phyloP scores from a whole-genome alignment of 1,284 basidiomycete species.

The Marasmius sp. region DNA sequence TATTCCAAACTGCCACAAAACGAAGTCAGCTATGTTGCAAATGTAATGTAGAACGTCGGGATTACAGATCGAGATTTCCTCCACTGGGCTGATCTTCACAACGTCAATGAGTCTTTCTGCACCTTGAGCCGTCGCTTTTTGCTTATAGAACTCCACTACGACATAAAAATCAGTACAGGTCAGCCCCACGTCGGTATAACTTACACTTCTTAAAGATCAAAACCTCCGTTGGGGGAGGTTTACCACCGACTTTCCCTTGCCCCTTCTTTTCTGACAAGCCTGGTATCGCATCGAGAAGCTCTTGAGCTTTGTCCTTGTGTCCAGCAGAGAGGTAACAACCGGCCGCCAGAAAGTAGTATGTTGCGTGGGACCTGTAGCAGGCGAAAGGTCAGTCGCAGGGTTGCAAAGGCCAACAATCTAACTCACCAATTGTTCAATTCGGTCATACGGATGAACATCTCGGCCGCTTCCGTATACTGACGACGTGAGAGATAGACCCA shows the following conservation, averaged over 20 bases:
- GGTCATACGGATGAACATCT: slow-evolving; percentile 62
- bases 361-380: slow-evolving; percentile 65
- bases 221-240: slow-evolving; percentile 70
- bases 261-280: slow-evolving; percentile 49
- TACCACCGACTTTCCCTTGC: slow-evolving; percentile 54
- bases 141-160: slow-evolving; percentile 70
- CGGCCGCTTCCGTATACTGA: slow-evolving; percentile 64
- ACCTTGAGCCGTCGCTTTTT: slow-evolving; percentile 57
- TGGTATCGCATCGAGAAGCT: slow-evolving; percentile 62
- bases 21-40: background rate
- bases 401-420: background rate
- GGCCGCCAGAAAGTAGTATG: slow-evolving; percentile 74
- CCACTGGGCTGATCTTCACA: slow-evolving; percentile 66
- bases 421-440: slow-evolving; percentile 68
- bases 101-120: slow-evolving; percentile 49
- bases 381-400: background rate
- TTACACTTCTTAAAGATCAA: slow-evolving; percentile 71
- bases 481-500: slow-evolving; percentile 71
- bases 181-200: slow-evolving; percentile 13
- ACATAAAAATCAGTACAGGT: slow-evolving; percentile 1
- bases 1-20: slow-evolving; percentile 64
- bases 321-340: slow-evolving; percentile 39
- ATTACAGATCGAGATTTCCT: slow-evolving; percentile 24
- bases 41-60: background rate
- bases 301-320: slow-evolving; percentile 53